phyloP scores from a whole-genome alignment of 768 basidiomycete genomes.

The Leccinellum rugosiceps region DNA sequence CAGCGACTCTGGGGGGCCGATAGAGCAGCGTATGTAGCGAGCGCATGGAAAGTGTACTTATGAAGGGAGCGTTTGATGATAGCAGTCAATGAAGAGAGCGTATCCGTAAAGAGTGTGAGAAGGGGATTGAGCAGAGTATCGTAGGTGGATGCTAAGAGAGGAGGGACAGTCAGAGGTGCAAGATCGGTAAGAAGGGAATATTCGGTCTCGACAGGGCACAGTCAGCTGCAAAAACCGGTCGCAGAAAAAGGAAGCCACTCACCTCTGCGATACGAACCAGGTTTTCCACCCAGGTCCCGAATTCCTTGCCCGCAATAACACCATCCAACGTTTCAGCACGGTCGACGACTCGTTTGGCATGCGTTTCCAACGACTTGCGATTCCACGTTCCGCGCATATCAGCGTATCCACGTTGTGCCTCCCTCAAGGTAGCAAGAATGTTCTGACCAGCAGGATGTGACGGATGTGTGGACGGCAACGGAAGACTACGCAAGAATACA shows the following conservation, averaged over 20 bases:
- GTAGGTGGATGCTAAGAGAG: constrained; percentile 56
- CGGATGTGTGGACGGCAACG: constrained; percentile 76
- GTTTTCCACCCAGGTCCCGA: constrained; percentile 67
- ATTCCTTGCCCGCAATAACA: constrained; percentile 63
- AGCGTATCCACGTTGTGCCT: constrained; percentile 79
- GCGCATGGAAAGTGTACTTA: constrained; percentile 76
- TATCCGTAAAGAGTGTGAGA: constrained; percentile 60
- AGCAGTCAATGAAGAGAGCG: constrained; percentile 56
- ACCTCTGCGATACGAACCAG: constrained; percentile 68
- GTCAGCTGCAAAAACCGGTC: background rate
- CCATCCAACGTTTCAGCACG: constrained; percentile 68
- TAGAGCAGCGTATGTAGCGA: constrained; percentile 64
- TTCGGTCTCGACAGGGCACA: constrained; percentile 48
- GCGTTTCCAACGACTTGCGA: constrained; percentile 68
- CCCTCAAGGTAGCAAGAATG: constrained; percentile 63
- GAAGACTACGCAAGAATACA: constrained; percentile 64
- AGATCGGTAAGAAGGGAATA: constrained; percentile 62
- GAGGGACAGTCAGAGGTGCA: constrained; percentile 52
- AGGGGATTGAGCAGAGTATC: constrained; percentile 62
- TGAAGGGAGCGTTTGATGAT: constrained; percentile 76
- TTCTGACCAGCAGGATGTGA: constrained; percentile 72
- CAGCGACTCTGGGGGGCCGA: constrained; percentile 56
- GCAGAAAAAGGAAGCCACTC: constrained; percentile 12
- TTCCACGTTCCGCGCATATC: constrained; percentile 85
- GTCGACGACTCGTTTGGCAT: constrained; percentile 66